A percentile compares a stretch with the other conserved stretches of the same genome.
phyloP scores from a whole-genome alignment of 2,329 filamentous ascomycete genomes.

The Neofusicoccum parvum region DNA sequence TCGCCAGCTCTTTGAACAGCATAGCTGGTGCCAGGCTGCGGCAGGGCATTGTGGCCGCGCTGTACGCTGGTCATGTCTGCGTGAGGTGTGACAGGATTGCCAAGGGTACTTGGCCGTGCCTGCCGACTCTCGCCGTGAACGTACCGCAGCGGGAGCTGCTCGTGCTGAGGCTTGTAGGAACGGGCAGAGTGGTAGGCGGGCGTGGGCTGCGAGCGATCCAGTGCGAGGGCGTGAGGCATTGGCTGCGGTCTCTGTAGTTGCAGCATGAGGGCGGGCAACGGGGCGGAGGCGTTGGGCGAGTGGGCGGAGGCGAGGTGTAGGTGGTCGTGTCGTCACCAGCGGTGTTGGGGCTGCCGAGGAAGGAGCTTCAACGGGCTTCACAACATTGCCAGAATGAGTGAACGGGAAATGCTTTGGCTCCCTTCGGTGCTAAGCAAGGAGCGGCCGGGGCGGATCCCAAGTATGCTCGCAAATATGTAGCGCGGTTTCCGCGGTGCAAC shows the following conservation, averaged over 20 bases:
- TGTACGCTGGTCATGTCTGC: conserved; percentile 28
- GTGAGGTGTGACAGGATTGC: conserved; percentile 38
- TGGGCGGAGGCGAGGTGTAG: conserved; percentile 3
- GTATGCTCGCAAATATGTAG: conserved; percentile 22
- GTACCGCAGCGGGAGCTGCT: conserved; percentile 22
- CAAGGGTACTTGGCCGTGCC: conserved; percentile 29
- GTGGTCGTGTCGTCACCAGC: conserved; percentile 15
- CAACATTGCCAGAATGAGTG: conserved; percentile 22
- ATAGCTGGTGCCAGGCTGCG: conserved; percentile 5
- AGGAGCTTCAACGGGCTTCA: conserved; percentile 20
- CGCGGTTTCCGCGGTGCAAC: conserved; percentile 19
- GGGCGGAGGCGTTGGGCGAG: background rate
- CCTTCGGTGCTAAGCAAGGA: conserved; percentile 21
- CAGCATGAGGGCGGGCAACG: conserved; percentile 37
- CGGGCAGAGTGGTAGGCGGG: conserved; percentile 31
- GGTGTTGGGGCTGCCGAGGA: conserved; percentile 25
- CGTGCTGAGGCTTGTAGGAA: conserved; percentile 32
- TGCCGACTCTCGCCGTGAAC: conserved; percentile 29
- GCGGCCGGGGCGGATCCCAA: conserved; percentile 7
- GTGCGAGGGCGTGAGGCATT: conserved; percentile 44
- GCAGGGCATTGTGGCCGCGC: conserved; percentile 8
- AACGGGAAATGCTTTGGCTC: conserved; percentile 18
- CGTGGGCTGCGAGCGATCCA: conserved; percentile 36
- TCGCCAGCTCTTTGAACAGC: conserved; percentile 16
- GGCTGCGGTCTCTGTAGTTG: conserved; percentile 43